Base-by-base conservation (phyloP, 768 basidiomycete species). In the Phylloporus sp. region DNA sequence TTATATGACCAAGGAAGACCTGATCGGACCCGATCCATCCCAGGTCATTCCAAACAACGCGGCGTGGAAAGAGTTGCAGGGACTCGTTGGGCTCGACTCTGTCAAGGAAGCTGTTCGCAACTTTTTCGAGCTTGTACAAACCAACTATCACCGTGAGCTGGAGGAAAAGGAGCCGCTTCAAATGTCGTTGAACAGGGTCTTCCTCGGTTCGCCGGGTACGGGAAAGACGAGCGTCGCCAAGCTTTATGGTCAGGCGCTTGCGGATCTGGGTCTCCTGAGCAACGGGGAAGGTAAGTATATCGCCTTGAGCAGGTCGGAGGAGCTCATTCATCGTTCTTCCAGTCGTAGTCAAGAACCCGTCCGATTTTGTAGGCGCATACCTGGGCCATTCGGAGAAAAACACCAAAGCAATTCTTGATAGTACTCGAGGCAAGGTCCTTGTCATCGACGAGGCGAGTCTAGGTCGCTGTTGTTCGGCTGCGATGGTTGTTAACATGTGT, bases 191-290 rank as follows among this genome's bases (percentile, higher is more conserved):
- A 86, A 87, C 53, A 78, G 80, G 15, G 79, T 82, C 0, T 86
- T 87, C 66, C 59, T 84, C 26, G 86, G 86, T 1, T 78, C 79
- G 11, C 85, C 85, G 6, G 85, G 85, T 3, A 86, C 85, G 0
- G 85, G 85, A 0, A 88, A 87, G 62, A 88, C 85, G 1, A 81
- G 81, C 0, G 85, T 88, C 0, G 85, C 82, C 0, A 80, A 79
- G 57, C 60, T 85, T 5, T 88, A 87, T 55, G 86, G 86, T 1
- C 75, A 77, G 50, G 80, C 86, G 41, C 63, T 88, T 12, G 77
- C 72, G 0, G 83, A 85, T 44, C 61, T 88, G 1, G 76, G 78
- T 5, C 61, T 88, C n/a, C 61, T 88, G n/a, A 85, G 81, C 61
- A 85, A 84, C 36, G 83, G 82, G 9, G 86, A 88, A 79, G 84